Base-by-base conservation (phyloP, 345 rosid species). In the Eucalyptus curtisii region DNA sequence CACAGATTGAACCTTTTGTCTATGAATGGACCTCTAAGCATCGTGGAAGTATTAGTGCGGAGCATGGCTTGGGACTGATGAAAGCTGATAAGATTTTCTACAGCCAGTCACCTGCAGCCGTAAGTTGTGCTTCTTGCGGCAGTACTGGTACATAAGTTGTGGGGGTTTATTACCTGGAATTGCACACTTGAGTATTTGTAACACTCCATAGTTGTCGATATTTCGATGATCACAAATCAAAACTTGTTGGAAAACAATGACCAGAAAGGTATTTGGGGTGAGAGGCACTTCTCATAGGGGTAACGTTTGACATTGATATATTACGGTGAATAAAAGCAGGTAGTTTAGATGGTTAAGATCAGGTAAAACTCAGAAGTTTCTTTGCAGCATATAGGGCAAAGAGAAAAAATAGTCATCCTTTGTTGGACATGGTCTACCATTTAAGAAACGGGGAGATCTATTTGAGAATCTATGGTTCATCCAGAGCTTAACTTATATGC, bases 61-160 rank as follows among this genome's bases (percentile, higher is more conserved):
- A 98, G 92, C 99, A 98, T 89, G 99, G 99, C 84, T 90, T 96
- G 87, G 99, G 99, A 93, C 92, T 95, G 91, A 95, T 98, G 99
- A 97, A 97, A 92, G 98, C 99, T 88, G 94, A 95, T 85, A 90
- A 95, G 92, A 95, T 97, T 86, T 92, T 91, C 64, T 98, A 97
- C 91, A 98, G 96, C 94, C 97, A 97, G 91, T 89, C 98, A 48
- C 95, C 92, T 82, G 92, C 93, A 95, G 90, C 94, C 9, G 99
- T 97, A 88, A 91, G 98, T 91, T 86, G 82, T 37, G 82, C 45
- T 37, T 37, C 82, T 13, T 49, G 37, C 24, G 2, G 37, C 3
- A 5, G 64, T 30, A 16, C 45, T 86, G 25, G 53, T 19, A 12
- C 22, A 49, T 49, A 16, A 49, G 33, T 86, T 37, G 19, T 86